Base-by-base conservation (phyloP, 75 land plant species). In the Sequoia sempervirens region DNA sequence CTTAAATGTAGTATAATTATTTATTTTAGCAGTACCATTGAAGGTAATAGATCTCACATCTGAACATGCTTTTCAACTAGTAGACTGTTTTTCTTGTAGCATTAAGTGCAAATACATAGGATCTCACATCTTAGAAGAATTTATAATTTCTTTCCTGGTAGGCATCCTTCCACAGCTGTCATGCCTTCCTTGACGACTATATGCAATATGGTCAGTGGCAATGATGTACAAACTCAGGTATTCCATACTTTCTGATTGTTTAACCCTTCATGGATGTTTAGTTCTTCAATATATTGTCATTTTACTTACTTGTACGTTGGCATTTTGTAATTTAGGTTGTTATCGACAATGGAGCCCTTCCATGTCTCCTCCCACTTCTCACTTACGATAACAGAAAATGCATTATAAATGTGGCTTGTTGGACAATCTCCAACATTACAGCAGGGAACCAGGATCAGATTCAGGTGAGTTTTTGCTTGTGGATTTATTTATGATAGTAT, bases 381-480 rank as follows among this genome's bases (percentile, higher is more conserved):
- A 15, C 13, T 8, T 8, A 3, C 9, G 23, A 79, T 79, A 1
- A 45, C 30, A 90, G 87, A 74, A 89, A 87, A 53, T 90, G 90
- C 84, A 92, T 93, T 8, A 90, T 88, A 84, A 92, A 88, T 66
- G 95, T 92, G 91, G 93, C 93, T 81, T 93, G 94, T 84, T 93
- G 94, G 94, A 89, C 94, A 68, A 86, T 92, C 15, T 92, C 94
- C 78, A 93, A 94, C 73, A 94, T 92, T 47, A 90, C 95, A 18
- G 95, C 95, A 26, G 95, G 95, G 26, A 93, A 90, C 85, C 86
- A 75, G 70, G 88, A 84, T 30, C 95, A 94, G 43, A 92, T 92
- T 78, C 95, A 93, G 93, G 94, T 88, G 14, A 79, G 36, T 34
- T 34, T 34, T 34, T 34, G 36, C 0, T 34, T 0, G 36, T 34